These are phyloP conservation scores for Exophiala oligosperma DNA, from an alignment of 2,329 filamentous ascomycete species.

Conservation along the genomic window DNA sequence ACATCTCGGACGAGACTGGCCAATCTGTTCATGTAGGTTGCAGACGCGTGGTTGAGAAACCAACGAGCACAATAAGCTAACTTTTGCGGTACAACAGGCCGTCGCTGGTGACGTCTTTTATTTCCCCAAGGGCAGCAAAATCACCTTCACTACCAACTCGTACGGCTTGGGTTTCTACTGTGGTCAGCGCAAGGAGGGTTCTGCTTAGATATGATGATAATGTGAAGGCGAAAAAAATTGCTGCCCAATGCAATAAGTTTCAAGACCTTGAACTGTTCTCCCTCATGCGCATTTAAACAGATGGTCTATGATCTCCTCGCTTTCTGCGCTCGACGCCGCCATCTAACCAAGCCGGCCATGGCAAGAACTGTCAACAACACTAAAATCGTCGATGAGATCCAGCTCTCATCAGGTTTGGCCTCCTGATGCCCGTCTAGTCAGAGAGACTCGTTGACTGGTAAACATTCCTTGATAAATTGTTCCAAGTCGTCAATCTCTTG, in stretches of 20 bases:
- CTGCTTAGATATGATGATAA: constrained; percentile 24
- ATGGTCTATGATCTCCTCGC: constrained; percentile 13
- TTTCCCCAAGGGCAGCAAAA: constrained; percentile 65
- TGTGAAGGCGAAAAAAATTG: not conserved
- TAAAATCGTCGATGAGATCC: not conserved
- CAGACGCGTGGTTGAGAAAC: not conserved
- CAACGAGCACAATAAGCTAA: not conserved
- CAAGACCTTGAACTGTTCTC: not conserved
- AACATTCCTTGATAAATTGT: constrained; percentile 53
- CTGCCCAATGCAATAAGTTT: not conserved
- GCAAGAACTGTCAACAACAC: constrained; percentile 7
- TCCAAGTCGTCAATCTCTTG: constrained; percentile 83
- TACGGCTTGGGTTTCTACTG: constrained; percentile 62
- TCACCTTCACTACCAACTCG: constrained; percentile 66
- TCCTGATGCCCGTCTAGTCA: constrained; percentile 13
- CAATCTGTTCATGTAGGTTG: constrained; percentile 34
- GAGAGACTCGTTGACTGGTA: constrained; percentile 15
- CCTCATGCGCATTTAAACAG: not conserved
- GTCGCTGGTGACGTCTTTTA: constrained; percentile 66
- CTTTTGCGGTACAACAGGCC: constrained; percentile 40
- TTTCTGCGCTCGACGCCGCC: constrained; percentile 9
- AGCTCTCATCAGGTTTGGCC: not conserved
- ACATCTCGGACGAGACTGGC: constrained; percentile 64
- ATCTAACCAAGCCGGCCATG: constrained; percentile 2
- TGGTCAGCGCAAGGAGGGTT: constrained; percentile 33